Evolutionary conservation across 441 rosid species (phyloP).

Genomic region (Gossypium gossypioides): DNA sequence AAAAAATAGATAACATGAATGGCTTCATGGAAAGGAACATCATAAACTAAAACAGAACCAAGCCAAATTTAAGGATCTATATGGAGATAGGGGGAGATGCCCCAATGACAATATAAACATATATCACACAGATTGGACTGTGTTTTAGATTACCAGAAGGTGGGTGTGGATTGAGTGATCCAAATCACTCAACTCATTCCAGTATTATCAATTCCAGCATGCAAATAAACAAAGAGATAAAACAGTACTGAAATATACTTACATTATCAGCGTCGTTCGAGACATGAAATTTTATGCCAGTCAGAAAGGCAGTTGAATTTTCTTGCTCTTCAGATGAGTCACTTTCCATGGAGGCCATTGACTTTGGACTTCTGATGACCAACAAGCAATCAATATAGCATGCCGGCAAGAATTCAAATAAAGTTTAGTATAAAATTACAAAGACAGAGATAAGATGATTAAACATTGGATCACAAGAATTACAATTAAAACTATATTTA

Average conservation of each 20-base stretch:
- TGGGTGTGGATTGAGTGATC: neutral
- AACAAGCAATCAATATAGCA: slow-evolving; percentile 22
- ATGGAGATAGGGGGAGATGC: neutral
- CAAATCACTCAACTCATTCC: neutral
- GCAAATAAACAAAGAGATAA: neutral
- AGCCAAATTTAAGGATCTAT: neutral
- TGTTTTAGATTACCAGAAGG: neutral
- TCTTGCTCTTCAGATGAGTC: slow-evolving; percentile 34
- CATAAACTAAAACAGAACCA: neutral
- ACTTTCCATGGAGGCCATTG: slow-evolving; percentile 32
- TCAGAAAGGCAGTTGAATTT: slow-evolving; percentile 41
- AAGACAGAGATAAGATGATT: neutral
- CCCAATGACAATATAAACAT: neutral
- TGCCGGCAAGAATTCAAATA: slow-evolving; percentile 8
- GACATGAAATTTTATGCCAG: slow-evolving; percentile 44
- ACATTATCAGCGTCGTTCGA: slow-evolving; percentile 49
- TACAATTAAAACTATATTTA: neutral
- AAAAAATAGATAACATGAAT: neutral
- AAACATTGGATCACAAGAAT: neutral
- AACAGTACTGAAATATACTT: slow-evolving; percentile 15
- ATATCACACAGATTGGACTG: neutral
- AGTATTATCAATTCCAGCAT: neutral
- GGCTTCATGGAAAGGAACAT: neutral
- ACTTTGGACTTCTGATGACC: slow-evolving; percentile 16
- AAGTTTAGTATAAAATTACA: neutral